Percentiles rank a stretch among this genome's conserved stretches.
phyloP scores from a whole-genome alignment of 169 alveolate genomes.

The Eimeria praecox region DNA sequence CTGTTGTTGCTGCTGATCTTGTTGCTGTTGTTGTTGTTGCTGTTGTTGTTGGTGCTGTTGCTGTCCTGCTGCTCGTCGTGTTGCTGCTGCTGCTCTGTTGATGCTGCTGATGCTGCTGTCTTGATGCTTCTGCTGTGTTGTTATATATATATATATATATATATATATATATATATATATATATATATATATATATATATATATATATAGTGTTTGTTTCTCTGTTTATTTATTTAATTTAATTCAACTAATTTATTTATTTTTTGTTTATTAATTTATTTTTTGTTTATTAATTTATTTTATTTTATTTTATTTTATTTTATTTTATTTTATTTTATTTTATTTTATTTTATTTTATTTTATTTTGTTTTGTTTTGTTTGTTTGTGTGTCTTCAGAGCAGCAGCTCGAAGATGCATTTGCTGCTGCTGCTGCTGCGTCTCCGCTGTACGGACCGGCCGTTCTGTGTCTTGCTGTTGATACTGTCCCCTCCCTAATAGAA shows the following conservation, averaged over 20 bases:
- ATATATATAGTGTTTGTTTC: not conserved
- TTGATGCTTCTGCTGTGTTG: no score
- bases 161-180: no score
- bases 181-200: no score
- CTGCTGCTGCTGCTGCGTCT: slow-evolving; percentile 30
- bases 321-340: no score
- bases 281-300: not conserved
- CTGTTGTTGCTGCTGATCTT: not conserved
- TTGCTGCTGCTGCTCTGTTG: no score
- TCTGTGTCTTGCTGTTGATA: not conserved
- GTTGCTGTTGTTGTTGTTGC: not conserved
- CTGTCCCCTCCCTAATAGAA: slow-evolving; percentile 11
- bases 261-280: no score
- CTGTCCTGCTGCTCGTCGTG: no score
- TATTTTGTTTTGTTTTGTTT: not conserved
- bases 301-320: no score
- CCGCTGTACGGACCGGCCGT: not conserved
- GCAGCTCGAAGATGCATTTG: not conserved
- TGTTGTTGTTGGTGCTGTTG: not conserved
- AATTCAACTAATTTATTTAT: no score
- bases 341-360: no score
- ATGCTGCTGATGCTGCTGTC: no score
- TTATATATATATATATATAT: no score
- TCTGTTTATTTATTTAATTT: not conserved
- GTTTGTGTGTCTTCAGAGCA: not conserved